These are phyloP conservation scores for Phytophthora pini DNA, from an alignment of 352 stramenopile genomes.

Conservation along the genomic window DNA sequence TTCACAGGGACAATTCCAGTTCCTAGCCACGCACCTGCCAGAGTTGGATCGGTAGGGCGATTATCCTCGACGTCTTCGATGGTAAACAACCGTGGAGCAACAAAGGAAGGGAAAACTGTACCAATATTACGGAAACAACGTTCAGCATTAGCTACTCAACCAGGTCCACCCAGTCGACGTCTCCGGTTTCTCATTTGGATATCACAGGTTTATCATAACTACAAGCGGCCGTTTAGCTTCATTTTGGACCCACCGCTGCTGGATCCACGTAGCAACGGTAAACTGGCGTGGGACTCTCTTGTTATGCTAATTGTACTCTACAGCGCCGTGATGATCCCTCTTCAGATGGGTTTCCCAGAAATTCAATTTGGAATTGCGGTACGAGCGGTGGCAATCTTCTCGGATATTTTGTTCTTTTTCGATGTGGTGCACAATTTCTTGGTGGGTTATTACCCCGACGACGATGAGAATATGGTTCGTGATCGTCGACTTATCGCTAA, in stretches of 20 bases:
- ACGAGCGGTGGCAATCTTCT: constrained; percentile 32
- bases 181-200: constrained; percentile 45
- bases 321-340: constrained; percentile 69
- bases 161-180: constrained; percentile 16
- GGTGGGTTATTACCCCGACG: constrained; percentile 64
- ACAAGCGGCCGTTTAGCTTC: constrained; percentile 35
- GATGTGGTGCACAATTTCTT: constrained; percentile 80
- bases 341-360: constrained; percentile 78
- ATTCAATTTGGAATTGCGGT: constrained; percentile 43
- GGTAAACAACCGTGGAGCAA: constrained; percentile 25
- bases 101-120: constrained; percentile 12
- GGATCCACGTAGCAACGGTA: constrained; percentile 61
- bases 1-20: constrained; percentile 30
- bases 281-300: constrained; percentile 70
- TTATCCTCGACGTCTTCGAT: constrained; percentile 29
- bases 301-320: constrained; percentile 82
- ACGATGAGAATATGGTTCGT: constrained; percentile 67
- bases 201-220: constrained; percentile 49
- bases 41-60: constrained; percentile 18
- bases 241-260: constrained; percentile 48
- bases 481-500: constrained; percentile 52
- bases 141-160: constrained; percentile 44
- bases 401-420: constrained; percentile 66
- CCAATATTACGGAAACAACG: constrained; percentile 28
- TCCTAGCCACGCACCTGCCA: constrained; percentile 6